phyloP scores from a whole-genome alignment of 148 eudicot genomes.

The Spergularia marina region DNA sequence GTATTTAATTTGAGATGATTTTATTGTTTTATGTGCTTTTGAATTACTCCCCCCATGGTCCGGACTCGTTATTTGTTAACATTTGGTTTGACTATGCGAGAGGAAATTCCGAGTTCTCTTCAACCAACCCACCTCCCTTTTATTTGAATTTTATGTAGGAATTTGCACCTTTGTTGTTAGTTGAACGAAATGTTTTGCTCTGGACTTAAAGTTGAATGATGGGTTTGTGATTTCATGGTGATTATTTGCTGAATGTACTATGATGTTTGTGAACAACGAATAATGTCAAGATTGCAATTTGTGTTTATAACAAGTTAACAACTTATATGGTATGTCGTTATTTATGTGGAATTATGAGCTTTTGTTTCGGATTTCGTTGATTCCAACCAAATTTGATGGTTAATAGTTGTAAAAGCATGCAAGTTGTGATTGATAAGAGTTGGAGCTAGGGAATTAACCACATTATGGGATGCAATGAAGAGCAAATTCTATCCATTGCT shows the following conservation, averaged over 20 bases:
- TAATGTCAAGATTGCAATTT: neutral
- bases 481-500: neutral
- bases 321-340: neutral
- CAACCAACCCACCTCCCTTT: too few species aligned
- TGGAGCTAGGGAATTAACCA: neutral
- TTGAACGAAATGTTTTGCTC: neutral
- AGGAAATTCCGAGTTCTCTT: too few species aligned
- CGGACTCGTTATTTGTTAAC: too few species aligned
- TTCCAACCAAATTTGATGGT: neutral
- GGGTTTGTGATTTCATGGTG: neutral
- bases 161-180: slow-evolving; percentile 2
- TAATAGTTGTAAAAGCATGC: neutral
- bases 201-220: neutral
- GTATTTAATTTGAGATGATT: neutral
- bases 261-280: neutral
- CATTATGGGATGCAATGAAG: neutral
- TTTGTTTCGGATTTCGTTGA: neutral
- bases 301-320: neutral
- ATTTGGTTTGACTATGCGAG: too few species aligned
- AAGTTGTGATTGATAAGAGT: neutral
- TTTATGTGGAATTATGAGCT: neutral
- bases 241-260: neutral
- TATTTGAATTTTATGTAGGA: neutral
- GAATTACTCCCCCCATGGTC: too few species aligned
- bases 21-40: too few species aligned